A percentile compares a stretch with the other conserved stretches of the same genome.
Conservation (phyloP, 2,329 filamentous ascomycete genomes). For the Daldinia eschscholtzii region DNA sequence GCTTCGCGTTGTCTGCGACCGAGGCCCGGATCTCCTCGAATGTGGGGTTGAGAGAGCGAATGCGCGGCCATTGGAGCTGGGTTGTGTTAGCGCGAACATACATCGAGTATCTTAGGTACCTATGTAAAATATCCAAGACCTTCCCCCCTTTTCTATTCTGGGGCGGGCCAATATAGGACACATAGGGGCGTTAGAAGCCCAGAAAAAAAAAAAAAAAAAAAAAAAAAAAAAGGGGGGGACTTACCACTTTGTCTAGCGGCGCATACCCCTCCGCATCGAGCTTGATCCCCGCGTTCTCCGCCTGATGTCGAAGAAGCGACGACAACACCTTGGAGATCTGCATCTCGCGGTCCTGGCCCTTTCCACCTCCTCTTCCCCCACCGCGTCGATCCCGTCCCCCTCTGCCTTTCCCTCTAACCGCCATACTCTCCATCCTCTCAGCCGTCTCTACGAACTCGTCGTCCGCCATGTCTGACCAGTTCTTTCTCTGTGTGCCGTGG, state of each 20-base stretch:
- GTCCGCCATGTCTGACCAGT: slow-evolving; percentile 17
- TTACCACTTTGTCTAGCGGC: slow-evolving; percentile 68
- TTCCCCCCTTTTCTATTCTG: not conserved
- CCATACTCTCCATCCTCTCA: slow-evolving; percentile 27
- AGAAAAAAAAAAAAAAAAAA: not conserved
- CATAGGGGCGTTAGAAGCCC: not conserved
- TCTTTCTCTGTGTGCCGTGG: not conserved
- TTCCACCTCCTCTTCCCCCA: slow-evolving; percentile 44
- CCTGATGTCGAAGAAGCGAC: slow-evolving; percentile 68
- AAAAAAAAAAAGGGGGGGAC: slow-evolving; percentile 49
- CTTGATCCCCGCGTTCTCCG: slow-evolving; percentile 66
- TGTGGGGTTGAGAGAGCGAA: slow-evolving; percentile 79
- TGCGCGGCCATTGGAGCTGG: slow-evolving; percentile 66
- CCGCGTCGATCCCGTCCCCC: slow-evolving; percentile 50
- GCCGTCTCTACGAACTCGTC: slow-evolving; percentile 31
- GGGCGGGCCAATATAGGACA: not conserved
- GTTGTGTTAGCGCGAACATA: not conserved
- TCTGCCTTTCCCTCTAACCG: slow-evolving; percentile 39
- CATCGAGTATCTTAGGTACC: no score
- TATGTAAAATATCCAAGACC: no score
- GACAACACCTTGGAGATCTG: slow-evolving; percentile 68
- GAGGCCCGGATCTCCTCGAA: slow-evolving; percentile 78
- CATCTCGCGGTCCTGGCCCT: slow-evolving; percentile 58
- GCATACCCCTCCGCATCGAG: slow-evolving; percentile 72
- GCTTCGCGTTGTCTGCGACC: slow-evolving; percentile 85